Percentiles rank a stretch among this genome's conserved stretches.
Conservation (phyloP, 495 filamentous ascomycete species). For the Cercophora scortea region DNA sequence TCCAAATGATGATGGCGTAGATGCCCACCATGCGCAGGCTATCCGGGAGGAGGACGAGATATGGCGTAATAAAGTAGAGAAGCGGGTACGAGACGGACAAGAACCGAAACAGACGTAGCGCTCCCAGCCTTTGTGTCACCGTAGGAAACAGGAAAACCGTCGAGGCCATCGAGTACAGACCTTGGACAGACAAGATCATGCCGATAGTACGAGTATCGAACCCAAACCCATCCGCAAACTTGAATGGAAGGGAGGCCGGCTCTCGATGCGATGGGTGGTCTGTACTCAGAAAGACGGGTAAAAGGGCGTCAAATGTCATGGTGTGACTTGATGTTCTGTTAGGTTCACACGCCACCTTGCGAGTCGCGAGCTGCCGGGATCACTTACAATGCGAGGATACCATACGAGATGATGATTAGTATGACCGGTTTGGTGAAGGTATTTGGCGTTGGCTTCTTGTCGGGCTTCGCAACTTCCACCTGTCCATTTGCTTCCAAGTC, state of each 20-base stretch:
- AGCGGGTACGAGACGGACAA: constrained; percentile 77
- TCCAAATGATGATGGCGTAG: constrained; percentile 71
- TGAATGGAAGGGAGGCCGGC: constrained; percentile 59
- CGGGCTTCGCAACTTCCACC: background rate
- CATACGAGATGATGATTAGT: constrained; percentile 78
- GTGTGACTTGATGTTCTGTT: constrained; percentile 46
- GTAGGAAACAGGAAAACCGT: constrained; percentile 78
- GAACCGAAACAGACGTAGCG: constrained; percentile 69
- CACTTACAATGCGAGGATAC: constrained; percentile 91
- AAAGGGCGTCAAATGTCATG: constrained; percentile 88
- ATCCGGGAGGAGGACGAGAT: constrained; percentile 75
- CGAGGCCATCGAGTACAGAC: constrained; percentile 77
- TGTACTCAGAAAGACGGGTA: constrained; percentile 87
- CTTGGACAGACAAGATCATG: constrained; percentile 78
- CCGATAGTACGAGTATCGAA: constrained; percentile 77
- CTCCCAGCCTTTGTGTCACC: constrained; percentile 62
- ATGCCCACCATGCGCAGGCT: constrained; percentile 62
- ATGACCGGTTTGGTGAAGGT: constrained; percentile 75
- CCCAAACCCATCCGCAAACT: constrained; percentile 81
- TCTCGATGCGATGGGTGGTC: constrained; percentile 37
- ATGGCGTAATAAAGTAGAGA: constrained; percentile 81
- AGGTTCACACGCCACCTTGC: background rate
- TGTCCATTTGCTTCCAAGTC: constrained; percentile 10
- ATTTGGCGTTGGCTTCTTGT: constrained; percentile 15
- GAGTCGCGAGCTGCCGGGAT: background rate